Evolutionary conservation across 768 basidiomycete genomes (phyloP).

Genomic region (Crassisporium funariophilum): DNA sequence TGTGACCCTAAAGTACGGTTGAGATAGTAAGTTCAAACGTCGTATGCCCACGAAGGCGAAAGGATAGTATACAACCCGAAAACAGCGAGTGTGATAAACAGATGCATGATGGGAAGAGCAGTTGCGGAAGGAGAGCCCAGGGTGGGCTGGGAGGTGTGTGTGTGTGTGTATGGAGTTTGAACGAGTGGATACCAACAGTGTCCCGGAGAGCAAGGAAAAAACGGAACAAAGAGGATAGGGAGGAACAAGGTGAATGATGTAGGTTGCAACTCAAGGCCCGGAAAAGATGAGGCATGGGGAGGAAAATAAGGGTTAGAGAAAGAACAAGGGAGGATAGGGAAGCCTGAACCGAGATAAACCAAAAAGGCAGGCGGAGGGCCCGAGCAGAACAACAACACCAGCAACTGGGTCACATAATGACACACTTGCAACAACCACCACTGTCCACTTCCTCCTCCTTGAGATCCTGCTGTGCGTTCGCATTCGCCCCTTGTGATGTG

Average conservation of each 20-base stretch:
- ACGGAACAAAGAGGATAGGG: neutral
- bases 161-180: too few relatives aligned
- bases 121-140: neutral
- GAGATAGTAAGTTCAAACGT: too few relatives aligned
- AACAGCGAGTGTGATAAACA: too few relatives aligned
- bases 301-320: neutral
- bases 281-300: neutral
- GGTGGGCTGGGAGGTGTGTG: neutral
- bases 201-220: neutral
- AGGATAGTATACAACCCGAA: neutral
- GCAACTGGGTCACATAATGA: slow-evolving; percentile 67
- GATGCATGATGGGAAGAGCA: neutral
- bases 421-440: slow-evolving; percentile 79
- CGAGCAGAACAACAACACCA: neutral
- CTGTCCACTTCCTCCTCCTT: slow-evolving; percentile 46
- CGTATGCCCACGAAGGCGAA: neutral
- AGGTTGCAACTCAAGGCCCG: too few relatives aligned
- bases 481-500: slow-evolving; percentile 16
- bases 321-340: neutral
- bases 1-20: too few relatives aligned
- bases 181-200: slow-evolving; percentile 12
- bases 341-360: neutral
- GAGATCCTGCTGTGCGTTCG: slow-evolving; percentile 32
- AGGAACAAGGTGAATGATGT: too few relatives aligned
- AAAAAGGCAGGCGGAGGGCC: neutral